A percentile compares a stretch with the other conserved stretches of the same genome.
Evolutionary conservation across 306 rosid species (phyloP).

Genomic region (Abrus pulchellus): DNA sequence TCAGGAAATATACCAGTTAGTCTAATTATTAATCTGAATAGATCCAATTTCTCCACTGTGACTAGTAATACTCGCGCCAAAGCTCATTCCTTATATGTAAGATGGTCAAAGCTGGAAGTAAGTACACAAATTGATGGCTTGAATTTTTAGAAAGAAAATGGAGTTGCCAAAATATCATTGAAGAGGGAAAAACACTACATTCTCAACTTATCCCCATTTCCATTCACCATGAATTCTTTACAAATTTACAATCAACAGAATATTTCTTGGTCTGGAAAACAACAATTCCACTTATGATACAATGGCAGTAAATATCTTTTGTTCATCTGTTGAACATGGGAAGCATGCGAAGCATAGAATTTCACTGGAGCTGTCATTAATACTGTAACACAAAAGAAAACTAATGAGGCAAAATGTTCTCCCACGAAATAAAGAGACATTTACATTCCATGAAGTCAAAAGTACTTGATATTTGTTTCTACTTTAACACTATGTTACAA

Average conservation of each 20-base stretch:
- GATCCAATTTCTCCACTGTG: not conserved
- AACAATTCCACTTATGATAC: slow-evolving; percentile 38
- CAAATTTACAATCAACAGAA: slow-evolving; percentile 44
- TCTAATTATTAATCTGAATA: not conserved
- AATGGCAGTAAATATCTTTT: slow-evolving; percentile 33
- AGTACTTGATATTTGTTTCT: slow-evolving; percentile 20
- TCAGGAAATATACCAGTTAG: not conserved
- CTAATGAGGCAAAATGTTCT: slow-evolving; percentile 37
- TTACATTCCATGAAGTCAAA: slow-evolving; percentile 31
- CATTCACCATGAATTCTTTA: slow-evolving; percentile 47
- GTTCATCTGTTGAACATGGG: slow-evolving; percentile 44
- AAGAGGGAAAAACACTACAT: not conserved
- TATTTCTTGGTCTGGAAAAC: slow-evolving; percentile 39
- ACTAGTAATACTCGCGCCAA: not conserved
- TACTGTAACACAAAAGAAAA: slow-evolving; percentile 51
- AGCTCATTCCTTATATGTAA: not conserved
- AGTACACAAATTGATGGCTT: slow-evolving; percentile 23
- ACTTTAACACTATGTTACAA: slow-evolving; percentile 3
- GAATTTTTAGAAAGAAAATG: slow-evolving; percentile 6
- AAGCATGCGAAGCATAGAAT: slow-evolving; percentile 41
- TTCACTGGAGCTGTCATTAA: slow-evolving; percentile 38
- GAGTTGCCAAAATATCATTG: slow-evolving; percentile 28
- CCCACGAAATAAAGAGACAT: slow-evolving; percentile 22
- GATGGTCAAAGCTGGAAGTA: not conserved
- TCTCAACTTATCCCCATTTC: slow-evolving; percentile 36